These are phyloP conservation scores for Psilocybe subaeruginosa DNA, from an alignment of 768 basidiomycete genomes.

Conservation along the genomic window DNA sequence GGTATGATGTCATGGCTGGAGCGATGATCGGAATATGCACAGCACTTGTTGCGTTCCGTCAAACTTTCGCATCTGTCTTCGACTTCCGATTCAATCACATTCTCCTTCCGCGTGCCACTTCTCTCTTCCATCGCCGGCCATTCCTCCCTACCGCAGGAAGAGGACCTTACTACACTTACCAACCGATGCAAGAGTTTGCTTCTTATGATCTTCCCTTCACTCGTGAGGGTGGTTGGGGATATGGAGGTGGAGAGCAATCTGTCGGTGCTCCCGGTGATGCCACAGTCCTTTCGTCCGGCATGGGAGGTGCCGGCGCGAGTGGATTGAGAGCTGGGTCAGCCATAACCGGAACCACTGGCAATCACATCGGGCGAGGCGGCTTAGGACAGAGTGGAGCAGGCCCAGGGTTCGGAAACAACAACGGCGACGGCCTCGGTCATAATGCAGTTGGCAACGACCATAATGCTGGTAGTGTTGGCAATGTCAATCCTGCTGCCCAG, in stretches of 20 bases:
- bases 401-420: not conserved
- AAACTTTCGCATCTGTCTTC: slow-evolving; percentile 56
- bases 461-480: not conserved
- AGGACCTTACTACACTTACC: slow-evolving; percentile 38
- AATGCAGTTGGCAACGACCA: not conserved
- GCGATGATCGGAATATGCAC: slow-evolving; percentile 49
- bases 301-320: slow-evolving; percentile 16
- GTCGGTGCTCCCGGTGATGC: slow-evolving; percentile 49
- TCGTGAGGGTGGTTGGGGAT: slow-evolving; percentile 49
- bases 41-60: slow-evolving; percentile 55
- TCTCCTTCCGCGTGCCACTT: slow-evolving; percentile 53
- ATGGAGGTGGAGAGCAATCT: slow-evolving; percentile 34
- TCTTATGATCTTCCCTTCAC: slow-evolving; percentile 42
- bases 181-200: slow-evolving; percentile 27
- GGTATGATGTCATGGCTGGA: slow-evolving; percentile 61
- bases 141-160: slow-evolving; percentile 25
- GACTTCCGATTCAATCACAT: slow-evolving; percentile 66
- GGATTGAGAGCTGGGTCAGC: slow-evolving; percentile 6
- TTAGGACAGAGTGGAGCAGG: not conserved
- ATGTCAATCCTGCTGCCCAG: not conserved
- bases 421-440: not conserved
- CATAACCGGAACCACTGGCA: not conserved
- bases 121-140: slow-evolving; percentile 41
- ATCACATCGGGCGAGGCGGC: slow-evolving; percentile 1
- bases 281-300: slow-evolving; percentile 25